Base-by-base conservation (phyloP, 352 stramenopile genomes). In the Bremia lactucae region DNA sequence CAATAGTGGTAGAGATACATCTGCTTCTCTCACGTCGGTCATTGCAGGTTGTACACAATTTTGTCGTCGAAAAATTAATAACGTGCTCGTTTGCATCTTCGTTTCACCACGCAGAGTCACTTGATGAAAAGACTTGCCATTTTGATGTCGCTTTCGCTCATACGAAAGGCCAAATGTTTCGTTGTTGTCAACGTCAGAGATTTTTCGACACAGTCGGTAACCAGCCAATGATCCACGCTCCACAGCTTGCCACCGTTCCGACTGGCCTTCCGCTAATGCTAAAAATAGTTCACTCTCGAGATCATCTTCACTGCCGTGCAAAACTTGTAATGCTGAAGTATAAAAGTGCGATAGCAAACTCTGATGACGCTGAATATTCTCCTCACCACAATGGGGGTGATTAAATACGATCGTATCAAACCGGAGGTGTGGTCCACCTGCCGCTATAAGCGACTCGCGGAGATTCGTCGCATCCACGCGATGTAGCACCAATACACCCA, bases 401-500 rank as follows among this genome's bases (percentile, higher is more conserved):
- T 97, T 90, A 60, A 97, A 97, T n/a, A 96, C 70, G 10, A 97
- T 72, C 39, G 69, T 48, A 45, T 91, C 68, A 25, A 89, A 94
- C 23, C 31, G 46, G 3, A 51, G 26, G 14, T 48, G n/a, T 16
- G 29, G 21, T 14, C 39, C 34, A 10, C 50, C 45, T 24, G 34
- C 53, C 3, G 25, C 42, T 31, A 49, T 22, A 16, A 85, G 53
- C 2, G 62, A 70, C 26, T 59, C 61, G 13, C 51, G 42, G 15
- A 88, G 36, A 41, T 76, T 82, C 8, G 75, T 85, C 2, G 77
- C 77, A 24, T 90, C 73, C 11, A 90, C 51, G 11, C 69, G 61
- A 39, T 90, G 77, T 36, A 70, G 31, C 20, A 90, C 61, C 2
- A 38, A 42, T 0, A 55, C 72, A 1, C 67, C 68, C 7, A 75